A percentile compares a stretch with the other conserved stretches of the same genome.
phyloP scores from a whole-genome alignment of 176 grass and related monocot species.

The Luzula sylvatica region DNA sequence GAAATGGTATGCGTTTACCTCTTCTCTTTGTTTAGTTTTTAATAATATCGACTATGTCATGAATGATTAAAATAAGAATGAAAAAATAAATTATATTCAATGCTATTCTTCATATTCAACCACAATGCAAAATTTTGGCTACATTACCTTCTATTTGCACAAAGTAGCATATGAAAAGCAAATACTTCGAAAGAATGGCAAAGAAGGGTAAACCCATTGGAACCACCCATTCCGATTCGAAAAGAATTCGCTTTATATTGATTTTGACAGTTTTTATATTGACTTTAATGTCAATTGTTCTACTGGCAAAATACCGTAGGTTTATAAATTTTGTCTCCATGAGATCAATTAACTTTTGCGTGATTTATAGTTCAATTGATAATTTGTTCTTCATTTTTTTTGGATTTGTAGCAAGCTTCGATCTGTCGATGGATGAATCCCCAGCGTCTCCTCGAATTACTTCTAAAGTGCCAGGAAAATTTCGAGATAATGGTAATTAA shows the following conservation, averaged over 20 bases:
- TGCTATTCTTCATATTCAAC: too few relatives aligned
- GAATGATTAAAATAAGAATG: too few relatives aligned
- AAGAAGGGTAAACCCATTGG: too few relatives aligned
- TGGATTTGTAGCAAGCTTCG: neutral
- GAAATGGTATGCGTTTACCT: constrained; percentile 26
- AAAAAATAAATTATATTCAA: too few relatives aligned
- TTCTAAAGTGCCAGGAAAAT: neutral
- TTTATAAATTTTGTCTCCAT: too few relatives aligned
- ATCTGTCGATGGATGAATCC: neutral
- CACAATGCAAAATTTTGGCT: too few relatives aligned
- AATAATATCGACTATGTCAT: neutral
- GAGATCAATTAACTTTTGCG: neutral
- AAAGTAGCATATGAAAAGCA: too few relatives aligned
- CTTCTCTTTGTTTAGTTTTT: neutral
- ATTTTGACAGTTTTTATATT: too few relatives aligned
- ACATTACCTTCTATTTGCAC: too few relatives aligned
- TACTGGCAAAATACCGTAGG: neutral
- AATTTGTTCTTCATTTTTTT: neutral
- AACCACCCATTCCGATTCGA: neutral
- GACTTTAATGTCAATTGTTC: neutral
- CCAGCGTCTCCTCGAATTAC: neutral
- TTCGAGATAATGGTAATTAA: constrained; percentile 14
- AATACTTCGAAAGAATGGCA: too few relatives aligned
- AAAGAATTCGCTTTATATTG: neutral
- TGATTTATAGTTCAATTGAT: neutral